Conservation (phyloP, 257 asterid genomes). For the Ocimum tenuiflorum region DNA sequence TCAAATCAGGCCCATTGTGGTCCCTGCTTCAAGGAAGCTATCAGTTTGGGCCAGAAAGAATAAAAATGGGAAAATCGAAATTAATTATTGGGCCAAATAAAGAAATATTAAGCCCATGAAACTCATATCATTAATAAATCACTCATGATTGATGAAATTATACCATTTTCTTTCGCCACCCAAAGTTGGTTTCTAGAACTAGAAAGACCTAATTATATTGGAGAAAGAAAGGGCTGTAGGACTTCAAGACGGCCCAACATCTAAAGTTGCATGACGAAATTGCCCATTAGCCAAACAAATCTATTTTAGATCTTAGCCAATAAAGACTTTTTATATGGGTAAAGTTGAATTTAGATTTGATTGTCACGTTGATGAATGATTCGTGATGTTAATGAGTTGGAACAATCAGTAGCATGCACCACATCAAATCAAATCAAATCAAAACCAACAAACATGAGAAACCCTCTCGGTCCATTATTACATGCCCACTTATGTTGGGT, state of each 20-base stretch:
- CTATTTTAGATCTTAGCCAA: not conserved
- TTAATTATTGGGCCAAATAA: no score
- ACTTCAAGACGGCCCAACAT: not conserved
- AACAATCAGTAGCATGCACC: constrained; percentile 16
- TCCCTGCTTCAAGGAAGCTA: not conserved
- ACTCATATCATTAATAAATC: no score
- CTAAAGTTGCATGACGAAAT: not conserved
- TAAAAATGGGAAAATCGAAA: no score
- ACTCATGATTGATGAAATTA: no score
- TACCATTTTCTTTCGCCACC: no score
- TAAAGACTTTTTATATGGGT: not conserved
- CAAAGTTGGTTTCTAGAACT: no score
- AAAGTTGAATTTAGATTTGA: not conserved
- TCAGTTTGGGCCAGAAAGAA: not conserved
- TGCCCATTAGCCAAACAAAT: not conserved
- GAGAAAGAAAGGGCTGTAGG: not conserved
- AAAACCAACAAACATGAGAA: not conserved
- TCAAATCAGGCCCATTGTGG: not conserved
- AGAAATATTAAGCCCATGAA: no score
- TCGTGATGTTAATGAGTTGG: not conserved
- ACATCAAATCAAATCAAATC: constrained; percentile 15
- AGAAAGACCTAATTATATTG: not conserved
- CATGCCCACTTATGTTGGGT: not conserved
- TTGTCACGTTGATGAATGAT: not conserved
- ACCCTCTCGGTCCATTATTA: not conserved